Base-by-base conservation (phyloP, 2,329 filamentous ascomycete genomes). In the Colletotrichum falcatum region DNA sequence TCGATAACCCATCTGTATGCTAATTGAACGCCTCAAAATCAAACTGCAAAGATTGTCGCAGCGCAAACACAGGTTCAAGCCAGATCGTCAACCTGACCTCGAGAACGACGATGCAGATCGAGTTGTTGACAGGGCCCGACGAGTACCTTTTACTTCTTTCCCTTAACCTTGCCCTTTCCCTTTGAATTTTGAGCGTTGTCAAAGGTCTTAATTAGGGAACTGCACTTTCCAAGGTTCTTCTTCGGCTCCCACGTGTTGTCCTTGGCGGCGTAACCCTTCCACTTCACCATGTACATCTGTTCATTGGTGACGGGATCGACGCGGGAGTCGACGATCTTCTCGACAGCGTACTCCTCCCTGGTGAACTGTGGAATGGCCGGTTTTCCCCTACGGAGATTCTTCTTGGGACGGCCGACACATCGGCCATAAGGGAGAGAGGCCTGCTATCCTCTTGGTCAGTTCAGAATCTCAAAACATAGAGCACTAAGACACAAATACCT, bases 191-290 rank as follows among this genome's bases (percentile, higher is more conserved):
- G 46, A 7, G 60, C 54, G 23, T 28, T 23, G 7, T n/a, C 44
- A 5, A 62, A 53, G 1, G 12, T 33, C 48, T 62, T 62, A 39
- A 87, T 73, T 1, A 82, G 72, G 2, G 74, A 73, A 12, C 71
- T 66, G 65, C 85, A 86, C 3, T 83, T 79, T 0, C 60, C 63
- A 23, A 89, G 74, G 66, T 87, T 83, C 23, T 66, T 75, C 74
- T 79, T 82, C 1, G 85, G 85, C 78, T 88, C 87, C 88, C 87
- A 89, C 0, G 86, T 88, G 68, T 84, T 87, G 1, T 85, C 75
- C 23, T 79, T 76, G 1, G 74, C 71, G 0, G 79, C 61, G 64
- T 81, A 89, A 0, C 84, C 85, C 73, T 83, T 82, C 88, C 87
- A 89, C 76, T 89, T 87, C 63, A 90, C 82, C 4, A 79, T 71